Evolutionary conservation across 2,329 filamentous ascomycete genomes (phyloP).

Genomic region (Pyrenophora seminiperda): DNA sequence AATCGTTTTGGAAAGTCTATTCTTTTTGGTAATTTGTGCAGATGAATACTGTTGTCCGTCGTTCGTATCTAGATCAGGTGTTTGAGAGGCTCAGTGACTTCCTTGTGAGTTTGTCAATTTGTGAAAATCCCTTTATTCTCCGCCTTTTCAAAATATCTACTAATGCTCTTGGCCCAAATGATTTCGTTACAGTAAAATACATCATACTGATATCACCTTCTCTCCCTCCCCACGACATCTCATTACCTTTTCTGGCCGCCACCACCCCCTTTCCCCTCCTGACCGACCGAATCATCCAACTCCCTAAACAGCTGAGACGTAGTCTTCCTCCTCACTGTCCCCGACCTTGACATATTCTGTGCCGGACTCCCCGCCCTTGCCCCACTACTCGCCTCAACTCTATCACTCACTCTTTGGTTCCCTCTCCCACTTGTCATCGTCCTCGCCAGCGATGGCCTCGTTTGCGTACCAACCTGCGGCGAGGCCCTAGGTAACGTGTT

Average conservation of each 20-base stretch:
- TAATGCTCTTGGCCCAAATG: no score
- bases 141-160: no score
- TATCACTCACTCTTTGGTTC: slow-evolving; percentile 20
- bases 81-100: no score
- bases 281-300: slow-evolving; percentile 35
- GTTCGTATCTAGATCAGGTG: no score
- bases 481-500: slow-evolving; percentile 10
- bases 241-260: background rate
- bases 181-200: no score
- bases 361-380: background rate
- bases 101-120: no score
- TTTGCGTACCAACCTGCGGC: slow-evolving; percentile 10
- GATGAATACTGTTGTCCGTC: no score
- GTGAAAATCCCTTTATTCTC: no score
- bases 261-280: slow-evolving; percentile 1
- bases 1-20: background rate
- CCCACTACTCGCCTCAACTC: slow-evolving; percentile 5
- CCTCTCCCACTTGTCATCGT: slow-evolving; percentile 30
- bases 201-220: no score
- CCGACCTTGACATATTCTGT: background rate
- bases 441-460: slow-evolving; percentile 18
- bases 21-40: no score
- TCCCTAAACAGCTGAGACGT: slow-evolving; percentile 36
- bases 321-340: slow-evolving; percentile 20
- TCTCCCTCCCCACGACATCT: background rate